Base-by-base conservation (phyloP, 495 filamentous ascomycete species). In the Penicillium arizonense region DNA sequence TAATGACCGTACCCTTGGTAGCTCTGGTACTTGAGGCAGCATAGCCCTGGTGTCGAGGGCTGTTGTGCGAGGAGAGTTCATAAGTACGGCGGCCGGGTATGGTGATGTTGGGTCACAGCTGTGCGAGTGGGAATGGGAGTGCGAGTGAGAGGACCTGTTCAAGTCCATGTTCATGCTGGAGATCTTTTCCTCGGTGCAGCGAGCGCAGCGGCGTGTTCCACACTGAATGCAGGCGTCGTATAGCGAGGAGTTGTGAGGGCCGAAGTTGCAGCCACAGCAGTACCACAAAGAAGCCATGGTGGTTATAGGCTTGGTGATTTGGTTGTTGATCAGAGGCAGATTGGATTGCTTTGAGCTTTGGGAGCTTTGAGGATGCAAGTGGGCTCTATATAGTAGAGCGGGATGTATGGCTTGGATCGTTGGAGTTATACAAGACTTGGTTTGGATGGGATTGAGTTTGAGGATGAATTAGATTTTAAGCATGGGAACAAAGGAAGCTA, bases 261-360 rank as follows among this genome's bases (percentile, higher is more conserved):
- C 69, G 41, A 63, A 67, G 36, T 51, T 44, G 61, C 69, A 72
- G 1, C 41, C 30, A 24, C 67, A 72, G 57, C 69, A 72, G 50
- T 63, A 72, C 69, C 69, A 72, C 9, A 69, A 20, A 7, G 40
- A 44, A n/a, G 55, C 12, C 66, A 69, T 69, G 4, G 12, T 57
- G 13, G 28, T 36, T 9, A n/a, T 41, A 21, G 21, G 7, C 9
- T 55, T 21, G 38, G 35, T 56, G 30, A 20, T 33, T 23, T 30
- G 28, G 28, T 33, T 36, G 33, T 38, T 33, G 36, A 10, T 38
- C 28, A 52, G 32, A 44, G 46, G 11, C 28, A 30, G 28, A 30
- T 30, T 30, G 28, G 28, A 30, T 30, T 30, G 2, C 28, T 30
- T 30, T 2, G 28, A 2, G 28, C 6, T 30, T 30, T 30, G 28